These are phyloP conservation scores for Quercus phellos DNA, from an alignment of 331 rosid species.

Conservation along the genomic window DNA sequence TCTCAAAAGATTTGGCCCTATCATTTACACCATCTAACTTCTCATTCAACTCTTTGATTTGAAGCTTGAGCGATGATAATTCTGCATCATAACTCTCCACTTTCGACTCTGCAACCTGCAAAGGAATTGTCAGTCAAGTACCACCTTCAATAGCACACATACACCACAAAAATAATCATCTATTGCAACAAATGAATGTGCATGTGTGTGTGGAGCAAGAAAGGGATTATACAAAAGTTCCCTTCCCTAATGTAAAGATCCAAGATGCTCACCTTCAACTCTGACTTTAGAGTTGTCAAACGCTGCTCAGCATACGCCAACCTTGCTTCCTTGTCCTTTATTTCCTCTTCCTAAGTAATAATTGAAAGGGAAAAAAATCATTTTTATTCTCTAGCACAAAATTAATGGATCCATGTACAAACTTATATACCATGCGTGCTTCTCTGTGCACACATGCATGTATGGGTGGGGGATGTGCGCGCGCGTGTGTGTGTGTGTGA, in stretches of 20 bases:
- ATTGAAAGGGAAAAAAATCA: conserved; percentile 16
- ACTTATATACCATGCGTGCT: not conserved
- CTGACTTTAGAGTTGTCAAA: conserved; percentile 65
- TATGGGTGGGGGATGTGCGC: not conserved
- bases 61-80: conserved; percentile 46
- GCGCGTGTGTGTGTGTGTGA: not conserved
- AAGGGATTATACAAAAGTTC: not conserved
- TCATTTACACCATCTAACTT: conserved; percentile 51
- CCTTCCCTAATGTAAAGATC: not conserved
- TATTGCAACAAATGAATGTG: not conserved
- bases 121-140: conserved; percentile 13
- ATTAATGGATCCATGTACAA: not conserved
- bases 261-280: conserved; percentile 68
- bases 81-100: conserved; percentile 57
- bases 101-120: conserved; percentile 79
- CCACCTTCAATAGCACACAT: not conserved
- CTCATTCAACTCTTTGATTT: conserved; percentile 46
- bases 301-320: conserved; percentile 78
- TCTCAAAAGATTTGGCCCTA: conserved; percentile 61
- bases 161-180: not conserved
- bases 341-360: conserved; percentile 67
- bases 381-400: not conserved
- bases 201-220: not conserved
- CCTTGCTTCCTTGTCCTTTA: conserved; percentile 62
- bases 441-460: not conserved